Base-by-base conservation (phyloP, 2,329 filamentous ascomycete genomes). In the Didymella exigua region DNA sequence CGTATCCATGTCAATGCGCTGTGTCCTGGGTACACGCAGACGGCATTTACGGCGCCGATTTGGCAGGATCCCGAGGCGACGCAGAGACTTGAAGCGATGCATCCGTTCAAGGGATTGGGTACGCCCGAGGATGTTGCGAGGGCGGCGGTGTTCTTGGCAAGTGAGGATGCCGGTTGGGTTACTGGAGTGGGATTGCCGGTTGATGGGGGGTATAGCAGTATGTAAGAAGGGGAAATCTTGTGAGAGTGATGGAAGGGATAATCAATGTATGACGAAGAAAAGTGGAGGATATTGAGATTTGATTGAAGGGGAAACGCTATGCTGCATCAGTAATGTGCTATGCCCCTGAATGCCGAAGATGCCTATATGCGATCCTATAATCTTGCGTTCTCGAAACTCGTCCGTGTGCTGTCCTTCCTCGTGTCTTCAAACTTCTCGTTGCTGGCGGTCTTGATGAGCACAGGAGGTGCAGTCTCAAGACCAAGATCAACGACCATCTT, bases 1-100 rank as follows among this genome's bases (percentile, higher is more conserved):
- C 69, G 75, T 0, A 82, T 85, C 23, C 82, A 84, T 56, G 76
- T 78, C 29, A 84, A 84, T 60, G 80, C 81, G 0, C 74, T 85
- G 5, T 83, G 81, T 48, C 82, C 83, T 4, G 83, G 82, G 5
- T 84, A 69, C 33, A 69, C 65, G 16, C 59, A 59, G 26, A 70
- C 69, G 2, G 60, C 67, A 1, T 68, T 75, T 59, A 72, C 67
- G 14, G 48, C 59, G 4, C 38, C 40, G 2, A 30, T 71, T n/a
- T 49, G 63, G 34, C 47, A 30, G 7, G 55, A 64, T 7, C 43
- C 52, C 14, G 53, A 51, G 14, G 38, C 50, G 1, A 57, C 36
- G 9, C 29, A 34, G 13, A 60, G 55, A 19, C 30, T 67, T 6
- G 55, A 65, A 19, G 43, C 40, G 0, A 59, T 64, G 58, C 69